These are phyloP conservation scores for Suhomyces tanzawaensis DNA, from an alignment of 805 yeast species.

Conservation along the genomic window DNA sequence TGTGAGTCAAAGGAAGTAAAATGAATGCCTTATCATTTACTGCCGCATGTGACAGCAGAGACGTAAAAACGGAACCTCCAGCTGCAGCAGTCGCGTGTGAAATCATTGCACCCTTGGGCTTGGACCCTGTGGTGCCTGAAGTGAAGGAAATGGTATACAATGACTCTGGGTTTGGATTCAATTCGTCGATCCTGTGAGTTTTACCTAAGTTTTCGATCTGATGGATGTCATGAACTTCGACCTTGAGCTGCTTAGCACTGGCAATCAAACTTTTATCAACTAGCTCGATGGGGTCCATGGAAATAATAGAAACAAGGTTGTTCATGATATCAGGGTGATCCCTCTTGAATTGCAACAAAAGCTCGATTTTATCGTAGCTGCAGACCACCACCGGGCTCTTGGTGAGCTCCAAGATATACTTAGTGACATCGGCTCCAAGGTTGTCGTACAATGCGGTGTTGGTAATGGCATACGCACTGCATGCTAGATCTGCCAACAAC, in stretches of 20 bases:
- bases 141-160: conserved; percentile 65
- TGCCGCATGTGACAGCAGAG: background rate
- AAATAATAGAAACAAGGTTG: conserved; percentile 20
- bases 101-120: conserved; percentile 66
- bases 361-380: conserved; percentile 16
- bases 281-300: conserved; percentile 24
- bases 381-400: conserved; percentile 17
- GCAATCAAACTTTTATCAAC: conserved; percentile 9
- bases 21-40: conserved; percentile 11
- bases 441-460: conserved; percentile 22
- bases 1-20: conserved; percentile 60
- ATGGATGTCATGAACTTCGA: conserved; percentile 30
- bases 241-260: conserved; percentile 22
- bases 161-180: conserved; percentile 50
- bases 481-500: conserved; percentile 16
- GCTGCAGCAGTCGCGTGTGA: conserved; percentile 53
- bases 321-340: conserved; percentile 13
- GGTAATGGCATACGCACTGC: conserved; percentile 16
- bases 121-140: conserved; percentile 69
- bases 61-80: conserved; percentile 27
- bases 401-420: conserved; percentile 19
- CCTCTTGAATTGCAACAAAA: conserved; percentile 13
- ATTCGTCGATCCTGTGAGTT: conserved; percentile 25
- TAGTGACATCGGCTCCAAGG: conserved; percentile 18
- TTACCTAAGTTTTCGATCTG: conserved; percentile 32